Percentiles rank a stretch among this genome's conserved stretches.
Conservation (phyloP, 495 filamentous ascomycete genomes). For the Aspergillus affinis region DNA sequence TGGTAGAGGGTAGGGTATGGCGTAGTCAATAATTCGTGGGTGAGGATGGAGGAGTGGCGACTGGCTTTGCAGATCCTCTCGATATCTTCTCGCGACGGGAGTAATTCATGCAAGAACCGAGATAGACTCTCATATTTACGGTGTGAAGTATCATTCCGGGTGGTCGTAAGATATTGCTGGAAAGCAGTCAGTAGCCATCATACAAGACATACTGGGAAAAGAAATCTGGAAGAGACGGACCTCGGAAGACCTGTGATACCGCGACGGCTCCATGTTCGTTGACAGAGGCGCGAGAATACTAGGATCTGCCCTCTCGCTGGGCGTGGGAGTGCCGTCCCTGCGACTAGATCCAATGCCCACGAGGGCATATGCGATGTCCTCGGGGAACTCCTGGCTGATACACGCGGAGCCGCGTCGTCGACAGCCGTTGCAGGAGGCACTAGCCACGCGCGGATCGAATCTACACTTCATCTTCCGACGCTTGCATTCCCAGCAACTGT, state of each 20-base stretch:
- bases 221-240: too few relatives aligned
- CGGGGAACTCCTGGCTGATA: constrained; percentile 15
- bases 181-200: too few relatives aligned
- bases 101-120: constrained; percentile 11
- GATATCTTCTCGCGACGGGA: constrained; percentile 20
- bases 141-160: too few relatives aligned
- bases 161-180: too few relatives aligned
- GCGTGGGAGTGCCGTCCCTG: constrained; percentile 8
- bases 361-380: constrained; percentile 3
- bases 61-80: constrained; percentile 16
- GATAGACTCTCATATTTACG: constrained; percentile 17
- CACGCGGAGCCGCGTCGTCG: constrained; percentile 12
- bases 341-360: constrained; percentile 4
- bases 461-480: constrained; percentile 20
- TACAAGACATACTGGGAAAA: too few relatives aligned
- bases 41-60: constrained; percentile 12
- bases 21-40: constrained; percentile 15
- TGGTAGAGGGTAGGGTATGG: constrained; percentile 21
- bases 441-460: constrained; percentile 8
- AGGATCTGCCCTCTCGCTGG: too few relatives aligned
- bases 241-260: background rate
- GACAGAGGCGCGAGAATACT: too few relatives aligned
- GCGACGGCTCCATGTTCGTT: constrained; percentile 7
- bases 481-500: constrained; percentile 24
- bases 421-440: constrained; percentile 13